Evolutionary conservation across 2,329 filamentous ascomycete species (phyloP).

Genomic region (Xylariaceae sp.): DNA sequence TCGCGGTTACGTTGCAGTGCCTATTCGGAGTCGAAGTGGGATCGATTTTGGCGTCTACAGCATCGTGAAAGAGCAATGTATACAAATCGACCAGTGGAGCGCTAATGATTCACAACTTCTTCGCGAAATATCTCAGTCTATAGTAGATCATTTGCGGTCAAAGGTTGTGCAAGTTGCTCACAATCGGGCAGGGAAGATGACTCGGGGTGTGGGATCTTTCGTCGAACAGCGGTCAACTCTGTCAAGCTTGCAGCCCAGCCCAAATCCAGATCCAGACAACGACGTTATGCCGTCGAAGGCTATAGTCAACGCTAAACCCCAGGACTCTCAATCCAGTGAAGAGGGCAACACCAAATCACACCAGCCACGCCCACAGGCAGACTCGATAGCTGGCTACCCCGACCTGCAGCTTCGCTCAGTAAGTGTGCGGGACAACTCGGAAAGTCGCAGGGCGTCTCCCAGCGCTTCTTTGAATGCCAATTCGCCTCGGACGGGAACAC

Average conservation of each 20-base stretch:
- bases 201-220: conserved; percentile 14
- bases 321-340: neutral
- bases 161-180: conserved; percentile 13
- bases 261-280: neutral
- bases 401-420: neutral
- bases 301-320: neutral
- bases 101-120: conserved; percentile 10
- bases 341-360: neutral
- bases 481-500: neutral
- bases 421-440: neutral
- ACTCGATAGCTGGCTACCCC: neutral
- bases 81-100: conserved; percentile 16
- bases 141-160: conserved; percentile 18
- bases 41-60: conserved; percentile 23
- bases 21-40: conserved; percentile 22
- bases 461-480: neutral
- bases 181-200: conserved; percentile 19
- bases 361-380: neutral
- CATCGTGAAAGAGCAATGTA: conserved; percentile 18
- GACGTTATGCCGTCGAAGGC: neutral
- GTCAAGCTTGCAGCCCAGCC: neutral
- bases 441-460: neutral
- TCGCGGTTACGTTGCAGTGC: conserved; percentile 19
- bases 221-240: conserved; percentile 16
- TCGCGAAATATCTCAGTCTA: conserved; percentile 19